Conservation (phyloP, 257 asterid species). For the Forsythia suspensa region DNA sequence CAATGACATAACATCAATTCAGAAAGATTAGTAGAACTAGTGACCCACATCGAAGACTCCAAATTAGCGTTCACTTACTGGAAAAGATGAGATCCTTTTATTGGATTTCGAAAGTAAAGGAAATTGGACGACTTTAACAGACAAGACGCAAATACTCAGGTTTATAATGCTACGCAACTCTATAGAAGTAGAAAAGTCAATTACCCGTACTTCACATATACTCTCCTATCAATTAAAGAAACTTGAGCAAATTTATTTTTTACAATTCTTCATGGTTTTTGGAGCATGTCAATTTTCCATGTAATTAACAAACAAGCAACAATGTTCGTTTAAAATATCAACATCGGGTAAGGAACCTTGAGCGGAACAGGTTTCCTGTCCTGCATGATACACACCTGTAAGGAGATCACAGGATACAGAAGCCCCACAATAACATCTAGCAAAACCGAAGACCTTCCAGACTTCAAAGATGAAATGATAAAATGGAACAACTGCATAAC, state of each 20-base stretch:
- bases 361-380: slow-evolving; percentile 13
- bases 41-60: background rate
- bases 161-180: background rate
- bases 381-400: slow-evolving; percentile 56
- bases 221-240: background rate
- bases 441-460: slow-evolving; percentile 92
- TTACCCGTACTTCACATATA: background rate
- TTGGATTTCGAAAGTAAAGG: background rate
- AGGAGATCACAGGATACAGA: slow-evolving; percentile 81
- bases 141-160: background rate
- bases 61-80: background rate
- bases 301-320: background rate
- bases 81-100: background rate
- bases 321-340: slow-evolving; percentile 13
- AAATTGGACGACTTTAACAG: background rate
- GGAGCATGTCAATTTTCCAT: background rate
- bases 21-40: background rate
- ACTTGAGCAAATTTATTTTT: background rate
- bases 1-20: background rate
- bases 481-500: slow-evolving; percentile 82
- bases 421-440: slow-evolving; percentile 92
- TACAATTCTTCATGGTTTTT: background rate
- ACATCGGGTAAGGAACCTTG: background rate
- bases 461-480: slow-evolving; percentile 84
- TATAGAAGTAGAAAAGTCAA: background rate